Conservation (phyloP, 441 rosid genomes). For the Erodium moschatum region DNA sequence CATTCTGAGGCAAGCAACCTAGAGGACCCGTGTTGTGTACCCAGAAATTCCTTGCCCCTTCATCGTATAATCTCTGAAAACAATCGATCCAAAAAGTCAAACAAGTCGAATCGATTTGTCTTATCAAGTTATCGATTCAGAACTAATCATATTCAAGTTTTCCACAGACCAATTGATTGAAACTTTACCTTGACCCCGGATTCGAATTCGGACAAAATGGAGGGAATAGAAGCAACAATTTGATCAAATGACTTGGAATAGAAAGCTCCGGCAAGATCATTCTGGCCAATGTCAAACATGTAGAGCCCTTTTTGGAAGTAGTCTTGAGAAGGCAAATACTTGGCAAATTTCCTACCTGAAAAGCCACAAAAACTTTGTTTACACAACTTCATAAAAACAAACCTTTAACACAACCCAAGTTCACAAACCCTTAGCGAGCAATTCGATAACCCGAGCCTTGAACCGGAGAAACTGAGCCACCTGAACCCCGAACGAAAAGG, state of each 20-base stretch:
- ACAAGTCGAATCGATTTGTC: background rate
- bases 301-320: slow-evolving; percentile 64
- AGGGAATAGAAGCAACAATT: slow-evolving; percentile 63
- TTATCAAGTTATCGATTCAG: background rate
- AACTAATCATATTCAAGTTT: too few species aligned
- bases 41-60: slow-evolving; percentile 85
- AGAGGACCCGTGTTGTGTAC: slow-evolving; percentile 90
- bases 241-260: slow-evolving; percentile 80
- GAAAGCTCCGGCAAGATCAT: slow-evolving; percentile 89
- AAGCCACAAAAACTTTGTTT: background rate
- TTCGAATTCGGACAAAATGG: slow-evolving; percentile 60
- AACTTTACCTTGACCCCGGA: slow-evolving; percentile 49
- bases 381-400: too few species aligned
- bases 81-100: background rate
- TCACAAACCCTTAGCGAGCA: slow-evolving; percentile 44
- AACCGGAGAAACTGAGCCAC: slow-evolving; percentile 72
- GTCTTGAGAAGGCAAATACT: slow-evolving; percentile 56
- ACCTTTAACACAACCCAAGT: background rate
- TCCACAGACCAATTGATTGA: too few species aligned
- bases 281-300: slow-evolving; percentile 93
- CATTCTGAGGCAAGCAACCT: slow-evolving; percentile 82
- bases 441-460: slow-evolving; percentile 58
- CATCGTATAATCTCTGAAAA: slow-evolving; percentile 53
- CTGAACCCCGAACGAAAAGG: slow-evolving; percentile 72
- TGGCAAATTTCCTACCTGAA: slow-evolving; percentile 45